phyloP scores from a whole-genome alignment of 2,329 filamentous ascomycete genomes.

The Botrytis paeoniae region DNA sequence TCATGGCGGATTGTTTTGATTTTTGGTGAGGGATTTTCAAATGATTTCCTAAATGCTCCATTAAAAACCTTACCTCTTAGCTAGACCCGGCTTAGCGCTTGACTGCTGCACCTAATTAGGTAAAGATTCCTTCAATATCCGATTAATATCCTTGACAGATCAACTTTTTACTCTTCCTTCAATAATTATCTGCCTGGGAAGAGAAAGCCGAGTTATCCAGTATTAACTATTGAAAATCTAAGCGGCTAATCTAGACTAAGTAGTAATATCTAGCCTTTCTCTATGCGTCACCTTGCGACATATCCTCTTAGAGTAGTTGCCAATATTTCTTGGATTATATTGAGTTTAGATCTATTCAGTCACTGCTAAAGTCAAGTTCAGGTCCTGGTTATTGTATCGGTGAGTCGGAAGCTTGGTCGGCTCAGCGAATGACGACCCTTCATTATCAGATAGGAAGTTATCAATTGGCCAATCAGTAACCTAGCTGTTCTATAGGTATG shows the following conservation, averaged over 20 bases:
- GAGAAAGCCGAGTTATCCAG: slow-evolving; percentile 8
- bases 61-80: background rate
- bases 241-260: background rate
- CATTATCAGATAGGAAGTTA: slow-evolving; percentile 10
- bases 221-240: accelerated
- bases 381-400: background rate
- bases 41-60: slow-evolving; percentile 10
- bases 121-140: background rate
- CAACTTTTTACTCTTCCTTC: background rate
- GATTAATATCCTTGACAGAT: slow-evolving; percentile 6
- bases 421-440: slow-evolving; percentile 15
- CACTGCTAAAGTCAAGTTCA: background rate
- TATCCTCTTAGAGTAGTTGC: background rate
- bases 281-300: background rate
- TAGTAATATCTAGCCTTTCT: background rate
- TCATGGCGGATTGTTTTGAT: background rate
- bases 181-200: background rate
- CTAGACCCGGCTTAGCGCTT: background rate
- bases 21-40: slow-evolving; percentile 21
- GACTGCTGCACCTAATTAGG: background rate
- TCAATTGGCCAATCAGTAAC: slow-evolving; percentile 16
- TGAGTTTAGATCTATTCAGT: background rate
- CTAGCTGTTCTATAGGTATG: background rate
- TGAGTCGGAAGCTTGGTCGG: slow-evolving; percentile 13
- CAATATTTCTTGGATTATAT: background rate